Conservation (phyloP, 2,329 filamentous ascomycete genomes). For the Colletotrichum sp. region DNA sequence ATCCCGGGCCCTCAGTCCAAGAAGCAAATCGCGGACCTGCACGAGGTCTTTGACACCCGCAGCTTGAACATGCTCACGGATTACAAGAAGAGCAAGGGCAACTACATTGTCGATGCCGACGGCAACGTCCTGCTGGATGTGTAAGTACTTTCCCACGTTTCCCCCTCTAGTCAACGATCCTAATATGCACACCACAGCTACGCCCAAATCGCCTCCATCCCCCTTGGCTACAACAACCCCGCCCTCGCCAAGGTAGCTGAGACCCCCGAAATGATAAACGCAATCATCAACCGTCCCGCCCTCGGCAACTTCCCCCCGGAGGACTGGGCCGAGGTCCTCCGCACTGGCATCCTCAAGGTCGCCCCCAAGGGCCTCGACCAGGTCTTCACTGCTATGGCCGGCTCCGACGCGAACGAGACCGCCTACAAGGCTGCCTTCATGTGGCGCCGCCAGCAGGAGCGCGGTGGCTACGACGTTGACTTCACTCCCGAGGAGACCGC, state of each 20-base stretch:
- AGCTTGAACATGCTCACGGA: constrained; percentile 84
- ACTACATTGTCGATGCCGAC: constrained; percentile 79
- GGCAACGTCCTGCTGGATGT: constrained; percentile 77
- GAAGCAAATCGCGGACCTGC: constrained; percentile 71
- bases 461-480: constrained; percentile 77
- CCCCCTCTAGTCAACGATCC: not conserved
- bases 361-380: constrained; percentile 85
- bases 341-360: constrained; percentile 80
- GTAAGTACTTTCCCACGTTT: constrained; percentile 41
- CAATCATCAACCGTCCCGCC: constrained; percentile 87
- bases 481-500: constrained; percentile 80
- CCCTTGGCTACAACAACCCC: constrained; percentile 92
- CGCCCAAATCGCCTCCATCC: constrained; percentile 92
- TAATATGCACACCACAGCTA: constrained; percentile 54
- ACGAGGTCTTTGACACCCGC: constrained; percentile 83
- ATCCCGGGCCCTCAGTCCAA: constrained; percentile 81
- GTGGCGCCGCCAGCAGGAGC: constrained; percentile 82
- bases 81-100: constrained; percentile 77
- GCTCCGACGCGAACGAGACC: constrained; percentile 92
- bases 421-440: constrained; percentile 97
- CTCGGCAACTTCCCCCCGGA: constrained; percentile 89
- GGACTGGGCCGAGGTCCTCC: constrained; percentile 82
- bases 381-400: constrained; percentile 89
- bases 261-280: constrained; percentile 78
- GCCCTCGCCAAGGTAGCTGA: constrained; percentile 71